Base-by-base conservation (phyloP, 768 basidiomycete species). In the Rhizopogon vinicolor region DNA sequence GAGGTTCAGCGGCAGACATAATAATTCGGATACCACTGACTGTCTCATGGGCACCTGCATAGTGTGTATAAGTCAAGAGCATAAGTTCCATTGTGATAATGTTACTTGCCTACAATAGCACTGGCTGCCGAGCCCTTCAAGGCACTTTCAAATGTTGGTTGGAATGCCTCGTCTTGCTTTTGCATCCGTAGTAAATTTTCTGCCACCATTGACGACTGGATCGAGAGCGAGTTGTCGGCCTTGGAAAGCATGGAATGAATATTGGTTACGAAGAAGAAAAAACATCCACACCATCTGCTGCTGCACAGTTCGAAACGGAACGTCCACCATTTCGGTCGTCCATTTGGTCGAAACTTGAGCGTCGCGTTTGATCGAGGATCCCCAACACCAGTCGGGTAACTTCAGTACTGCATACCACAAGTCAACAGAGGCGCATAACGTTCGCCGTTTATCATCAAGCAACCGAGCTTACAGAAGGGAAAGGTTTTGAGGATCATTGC, bases 151-250 rank as follows among this genome's bases (percentile, higher is more conserved):
- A 59, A 61, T n/a, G 49, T 37, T 3, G 45, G 7, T 3, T 41
- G 58, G 3, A 41, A 13, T 3, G 56, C 12, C 9, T 33, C 48
- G 14, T 62, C 62, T 4, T 59, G n/a, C 16, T 52, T n/a, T 14
- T 58, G 28, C 62, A 64, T 62, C 2, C 58, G 60, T 14, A 18
- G 25, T 18, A 63, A 49, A 35, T 52, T 55, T 5, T 61, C 48
- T 3, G 51, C 48, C 28, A 59, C 58, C 60, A 62, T 59, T 0
- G 48, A 50, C 12, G n/a, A 22, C 40, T 2, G 44, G 28, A 1
- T 8, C 9, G 2, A 8, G 31, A 33, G 31, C 31, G 31, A 33
- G 7, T 9, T 9, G 31, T 33, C 7, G 31, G 31, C 31, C 31
- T 33, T 33, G 31, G 31, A 33, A 33, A 33, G 31, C 9, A 33